phyloP scores from a whole-genome alignment of 192 early-diverging fungal species.

The Phycomyces blakesleeanus region DNA sequence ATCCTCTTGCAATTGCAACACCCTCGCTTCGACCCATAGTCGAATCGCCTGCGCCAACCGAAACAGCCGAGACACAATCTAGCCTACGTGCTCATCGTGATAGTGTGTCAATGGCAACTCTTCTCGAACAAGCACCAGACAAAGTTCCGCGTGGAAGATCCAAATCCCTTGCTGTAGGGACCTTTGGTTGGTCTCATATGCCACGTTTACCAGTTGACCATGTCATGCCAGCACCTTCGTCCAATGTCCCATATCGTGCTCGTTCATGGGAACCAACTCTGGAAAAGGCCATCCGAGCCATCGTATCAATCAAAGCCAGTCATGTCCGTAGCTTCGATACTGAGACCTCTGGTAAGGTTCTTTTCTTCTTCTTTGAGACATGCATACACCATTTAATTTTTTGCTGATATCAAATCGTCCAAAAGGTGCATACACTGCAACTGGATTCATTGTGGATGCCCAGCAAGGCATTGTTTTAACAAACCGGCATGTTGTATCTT shows the following conservation, averaged over 20 bases:
- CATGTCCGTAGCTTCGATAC: conserved; percentile 78
- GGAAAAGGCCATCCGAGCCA: conserved; percentile 68
- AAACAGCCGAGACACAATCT: conserved; percentile 5
- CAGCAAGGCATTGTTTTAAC: conserved; percentile 69
- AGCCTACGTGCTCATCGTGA: conserved; percentile 13
- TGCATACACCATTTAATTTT: neutral
- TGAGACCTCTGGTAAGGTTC: conserved; percentile 61
- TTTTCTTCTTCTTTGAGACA: neutral
- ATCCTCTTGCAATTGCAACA: conserved; percentile 6
- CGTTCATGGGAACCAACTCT: conserved; percentile 67
- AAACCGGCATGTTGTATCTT: conserved; percentile 75
- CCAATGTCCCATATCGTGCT: conserved; percentile 22
- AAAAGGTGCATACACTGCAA: conserved; percentile 55
- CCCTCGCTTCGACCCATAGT: neutral
- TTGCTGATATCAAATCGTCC: neutral
- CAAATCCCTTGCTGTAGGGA: conserved; percentile 32
- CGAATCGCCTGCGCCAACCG: conserved; percentile 8
- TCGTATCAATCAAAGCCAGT: conserved; percentile 73
- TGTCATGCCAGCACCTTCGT: neutral
- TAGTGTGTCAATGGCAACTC: conserved; percentile 16
- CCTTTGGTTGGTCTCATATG: conserved; percentile 15
- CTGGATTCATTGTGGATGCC: conserved; percentile 78
- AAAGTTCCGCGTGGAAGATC: conserved; percentile 23
- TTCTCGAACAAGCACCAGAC: conserved; percentile 15
- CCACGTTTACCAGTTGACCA: conserved; percentile 17